Base-by-base conservation (phyloP, 73 alveolate genomes). In the Paramecium sonneborni region DNA sequence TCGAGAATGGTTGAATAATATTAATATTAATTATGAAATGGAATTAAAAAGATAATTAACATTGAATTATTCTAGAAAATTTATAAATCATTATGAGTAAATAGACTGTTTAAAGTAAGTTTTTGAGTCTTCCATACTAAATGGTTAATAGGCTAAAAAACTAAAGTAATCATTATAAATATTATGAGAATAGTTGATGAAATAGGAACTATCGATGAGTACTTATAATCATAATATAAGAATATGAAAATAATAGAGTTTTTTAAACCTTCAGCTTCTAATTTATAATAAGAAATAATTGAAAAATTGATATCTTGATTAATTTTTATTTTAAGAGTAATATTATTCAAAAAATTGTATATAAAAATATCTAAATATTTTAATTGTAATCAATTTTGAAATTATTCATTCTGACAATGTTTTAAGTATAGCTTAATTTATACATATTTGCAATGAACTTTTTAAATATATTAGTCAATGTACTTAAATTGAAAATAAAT, bases 131-230 rank as follows among this genome's bases (percentile, higher is more conserved):
- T 32, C 84, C 20, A 62, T 62, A 62, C 20, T 62, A 62, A 62
- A 5, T 30, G 84, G 84, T 2, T 10, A 30, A 23, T 5, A 62
- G 12, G 84, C 84, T 30, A 11, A 62, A 62, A 30, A 62, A 32
- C 12, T 62, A 26, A 62, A 62, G 84, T 62, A 30, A 26, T 2
- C 24, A 62, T 30, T 26, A 26, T 26, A 15, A 26, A 62, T 23
- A 62, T 62, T 30, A 62, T 62, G 30, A 62, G 84, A 32, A 62
- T 62, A 26, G 84, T 62, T 62, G 84, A 62, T 62, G 84, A 62
- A 62, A 62, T 62, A 3, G 44, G 44, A 1, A 62, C 84, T 14
- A 62, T 62, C 7, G 48, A 62, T 62, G 84, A 62, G 44, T 62
- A 62, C 26, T 32, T 62, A 12, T 2, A 62, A 62, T 30, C 43